Base-by-base conservation (phyloP, 805 yeast species). In the Alloascoidea africana region DNA sequence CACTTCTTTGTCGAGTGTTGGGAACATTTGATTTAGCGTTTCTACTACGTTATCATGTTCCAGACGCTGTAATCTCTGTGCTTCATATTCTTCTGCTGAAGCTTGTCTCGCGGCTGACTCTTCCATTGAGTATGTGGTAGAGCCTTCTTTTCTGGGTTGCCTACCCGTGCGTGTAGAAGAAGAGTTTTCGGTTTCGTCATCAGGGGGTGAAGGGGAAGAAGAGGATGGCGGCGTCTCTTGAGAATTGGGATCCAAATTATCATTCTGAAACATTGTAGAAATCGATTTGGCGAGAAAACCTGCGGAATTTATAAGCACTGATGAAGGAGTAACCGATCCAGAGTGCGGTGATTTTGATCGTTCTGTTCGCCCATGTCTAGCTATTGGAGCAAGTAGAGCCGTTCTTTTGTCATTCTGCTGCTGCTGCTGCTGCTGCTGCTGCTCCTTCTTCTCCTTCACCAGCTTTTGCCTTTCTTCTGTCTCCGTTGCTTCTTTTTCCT, bases 1-100 rank as follows among this genome's bases (percentile, higher is more conserved):
- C 1, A 86, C 59, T 0, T 71, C 81, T 36, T 60, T 58, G 46
- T 84, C 94, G 42, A 85, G 59, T 34, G 62, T 63, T 0, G 94
- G 93, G 54, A 86, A 85, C 73, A 86, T 80, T 36, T 73, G 74
- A 18, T 58, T 57, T 38, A 85, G 60, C 2, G 70, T 68, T 1
- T 56, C 57, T 16, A 67, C 60, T 2, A 74, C 66, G 33, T 64
- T 62, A 14, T 59, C 54, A 30, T 58, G 62, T 42, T 73, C 76
- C 40, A 62, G 53, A 18, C 54, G 58, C 32, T 61, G 62, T 8
- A 62, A 50, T 35, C 60, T 46, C 27, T 55, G 56, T 1, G 63
- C 65, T 17, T 58, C 52, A 39, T 47, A 52, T 34, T 56, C 62
- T 35, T 60, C 63, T 2, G 57, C 54, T 5, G 63, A 54, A 3